A percentile compares a stretch with the other conserved stretches of the same genome.
Conservation (phyloP, 768 basidiomycete species). For the Hortiboletus flavorubellus region DNA sequence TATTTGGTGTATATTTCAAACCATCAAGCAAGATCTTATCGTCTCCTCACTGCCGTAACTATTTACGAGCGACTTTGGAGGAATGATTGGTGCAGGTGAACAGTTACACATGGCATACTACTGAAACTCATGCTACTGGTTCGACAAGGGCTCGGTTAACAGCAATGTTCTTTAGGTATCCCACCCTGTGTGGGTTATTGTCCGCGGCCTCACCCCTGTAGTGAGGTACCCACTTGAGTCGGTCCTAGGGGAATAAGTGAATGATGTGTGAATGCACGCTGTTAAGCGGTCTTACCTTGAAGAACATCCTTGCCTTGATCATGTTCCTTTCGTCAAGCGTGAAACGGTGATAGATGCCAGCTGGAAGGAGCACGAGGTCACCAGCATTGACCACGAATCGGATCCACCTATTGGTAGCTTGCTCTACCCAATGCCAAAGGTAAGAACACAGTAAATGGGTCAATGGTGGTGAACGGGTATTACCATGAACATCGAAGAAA, state of each 20-base stretch:
- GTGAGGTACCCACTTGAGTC: conserved; percentile 86
- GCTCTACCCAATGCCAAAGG: conserved; percentile 41
- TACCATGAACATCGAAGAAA: conserved; percentile 88
- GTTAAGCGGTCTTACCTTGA: conserved; percentile 54
- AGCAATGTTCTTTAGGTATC: conserved; percentile 50
- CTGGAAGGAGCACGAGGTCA: conserved; percentile 82
- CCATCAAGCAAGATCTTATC: background rate
- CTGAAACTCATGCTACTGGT: background rate
- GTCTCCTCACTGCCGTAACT: background rate
- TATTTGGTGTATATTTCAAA: conserved; percentile 11
- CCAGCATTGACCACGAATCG: conserved; percentile 71
- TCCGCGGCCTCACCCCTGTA: conserved; percentile 64
- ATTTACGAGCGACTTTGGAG: background rate
- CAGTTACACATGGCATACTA: background rate
- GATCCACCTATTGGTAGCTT: conserved; percentile 72
- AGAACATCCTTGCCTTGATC: conserved; percentile 77
- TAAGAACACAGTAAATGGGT: background rate
- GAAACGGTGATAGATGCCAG: conserved; percentile 93
- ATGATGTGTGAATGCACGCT: background rate
- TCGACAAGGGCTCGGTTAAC: conserved; percentile 23
- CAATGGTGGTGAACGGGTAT: conserved; percentile 15
- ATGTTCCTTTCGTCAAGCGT: conserved; percentile 74
- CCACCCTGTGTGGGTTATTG: conserved; percentile 53
- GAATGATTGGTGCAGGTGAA: background rate
- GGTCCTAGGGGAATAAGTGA: conserved; percentile 53